Base-by-base conservation (phyloP, 2,329 filamentous ascomycete species). In the Alternaria alternata region DNA sequence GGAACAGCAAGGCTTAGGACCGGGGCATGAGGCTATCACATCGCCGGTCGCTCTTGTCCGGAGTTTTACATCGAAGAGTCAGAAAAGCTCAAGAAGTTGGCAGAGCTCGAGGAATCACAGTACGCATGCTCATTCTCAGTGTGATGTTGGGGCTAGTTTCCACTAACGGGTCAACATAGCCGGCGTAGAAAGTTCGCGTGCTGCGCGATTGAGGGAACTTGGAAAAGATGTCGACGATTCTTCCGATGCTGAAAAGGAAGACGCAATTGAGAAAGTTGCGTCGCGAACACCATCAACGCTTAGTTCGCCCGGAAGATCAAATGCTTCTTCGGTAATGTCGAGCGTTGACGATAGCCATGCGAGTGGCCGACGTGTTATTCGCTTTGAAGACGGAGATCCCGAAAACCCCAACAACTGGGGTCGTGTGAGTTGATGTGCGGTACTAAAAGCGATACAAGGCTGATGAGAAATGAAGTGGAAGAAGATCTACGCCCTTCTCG, bases 401-500 rank as follows among this genome's bases (percentile, higher is more conserved):
- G 73, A 74, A 0, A 77, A 81, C 52, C 81, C 81, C 1, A 79
- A 81, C 56, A 81, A 81, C 52, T 83, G 79, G 79, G 67, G 69
- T n/a, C 63, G 57, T 41, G 74, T 77, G 70, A 47, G 69, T 48
- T 28, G 24, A 36, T 11, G 30, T 14, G 32, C 4, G 28, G 28
- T 30, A 30, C 28, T 4, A 11, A 11, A 4, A 12, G 0, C 4
- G 6, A 41, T 1, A 18, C 20, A 8, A 14, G 3, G 38, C 46
- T 51, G 34, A 65, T 53, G 11, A 59, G 14, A 24, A n/a, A 24
- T 26, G n/a, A 63, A 88, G 84, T 66, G 67, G 51, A 86, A 82
- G 67, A 91, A 91, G 71, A 64, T 77, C 2, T 78, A 80, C 38
- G 82, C 91, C 6, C 70, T 89, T 2, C 69, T 86, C 26, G 81